These are phyloP conservation scores for Echinochloa phyllopogon DNA, from an alignment of 176 grass and related monocot genomes.

Conservation along the genomic window DNA sequence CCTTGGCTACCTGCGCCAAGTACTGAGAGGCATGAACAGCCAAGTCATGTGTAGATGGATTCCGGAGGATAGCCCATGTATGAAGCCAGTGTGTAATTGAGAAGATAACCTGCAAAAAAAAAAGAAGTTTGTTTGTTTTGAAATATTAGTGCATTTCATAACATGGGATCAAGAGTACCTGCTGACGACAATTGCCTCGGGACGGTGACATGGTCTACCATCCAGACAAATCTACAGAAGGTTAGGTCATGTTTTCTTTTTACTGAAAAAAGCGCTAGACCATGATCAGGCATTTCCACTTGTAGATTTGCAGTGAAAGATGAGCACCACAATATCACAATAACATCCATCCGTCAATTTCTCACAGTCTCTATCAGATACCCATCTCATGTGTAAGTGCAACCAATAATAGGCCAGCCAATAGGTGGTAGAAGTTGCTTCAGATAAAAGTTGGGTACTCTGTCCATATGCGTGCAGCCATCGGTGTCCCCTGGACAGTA, in stretches of 20 bases:
- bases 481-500: background rate
- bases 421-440: constrained; percentile 23
- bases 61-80: too few relatives aligned
- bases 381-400: constrained; percentile 26
- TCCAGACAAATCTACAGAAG: background rate
- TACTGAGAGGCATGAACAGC: too few relatives aligned
- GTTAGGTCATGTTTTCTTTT: background rate
- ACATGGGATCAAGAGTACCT: background rate
- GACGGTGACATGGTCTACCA: background rate
- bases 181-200: too few relatives aligned
- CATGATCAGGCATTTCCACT: constrained; percentile 13
- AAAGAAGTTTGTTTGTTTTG: too few relatives aligned
- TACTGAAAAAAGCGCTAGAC: background rate
- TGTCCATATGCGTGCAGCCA: constrained; percentile 3
- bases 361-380: background rate
- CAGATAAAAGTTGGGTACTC: constrained; percentile 1
- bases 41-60: too few relatives aligned
- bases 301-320: constrained; percentile 15
- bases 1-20: too few relatives aligned
- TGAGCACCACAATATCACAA: background rate
- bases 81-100: too few relatives aligned
- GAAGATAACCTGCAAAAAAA: too few relatives aligned
- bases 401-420: constrained; percentile 45
- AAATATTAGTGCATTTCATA: background rate
- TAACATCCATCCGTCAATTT: background rate